These are phyloP conservation scores for Spathaspora sp. DNA, from an alignment of 1,139 yeast species.

Conservation along the genomic window DNA sequence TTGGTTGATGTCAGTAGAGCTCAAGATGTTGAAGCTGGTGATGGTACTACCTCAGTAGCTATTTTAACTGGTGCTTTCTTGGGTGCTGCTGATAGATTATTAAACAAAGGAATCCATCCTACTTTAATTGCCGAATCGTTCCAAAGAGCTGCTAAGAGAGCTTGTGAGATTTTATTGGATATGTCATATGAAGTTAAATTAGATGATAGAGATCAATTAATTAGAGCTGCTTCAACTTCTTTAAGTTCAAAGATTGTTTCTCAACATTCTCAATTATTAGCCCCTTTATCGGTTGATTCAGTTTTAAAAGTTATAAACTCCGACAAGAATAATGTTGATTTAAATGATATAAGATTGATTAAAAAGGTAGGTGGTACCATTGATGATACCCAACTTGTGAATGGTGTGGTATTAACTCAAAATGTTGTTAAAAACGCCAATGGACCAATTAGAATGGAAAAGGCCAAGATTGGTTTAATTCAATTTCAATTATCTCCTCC, in stretches of 20 bases:
- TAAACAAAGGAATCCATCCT: constrained; percentile 93
- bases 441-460: constrained; percentile 94
- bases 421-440: constrained; percentile 87
- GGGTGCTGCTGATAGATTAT: constrained; percentile 90
- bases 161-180: constrained; percentile 80
- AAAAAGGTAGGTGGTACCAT: constrained; percentile 97
- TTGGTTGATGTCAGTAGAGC: constrained; percentile 96
- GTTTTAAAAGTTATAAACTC: constrained; percentile 74
- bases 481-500: constrained; percentile 99
- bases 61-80: constrained; percentile 90
- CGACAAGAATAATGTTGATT: constrained; percentile 63
- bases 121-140: constrained; percentile 92
- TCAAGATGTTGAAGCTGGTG: constrained; percentile 98
- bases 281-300: constrained; percentile 94
- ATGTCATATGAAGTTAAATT: constrained; percentile 81
- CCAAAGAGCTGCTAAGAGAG: constrained; percentile 86
- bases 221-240: constrained; percentile 93
- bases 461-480: constrained; percentile 86
- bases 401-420: constrained; percentile 93
- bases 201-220: constrained; percentile 73
- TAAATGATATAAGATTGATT: constrained; percentile 82
- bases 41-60: constrained; percentile 97
- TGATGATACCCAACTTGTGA: constrained; percentile 90
- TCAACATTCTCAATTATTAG: constrained; percentile 79
- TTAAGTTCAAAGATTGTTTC: constrained; percentile 93